Percentiles rank a stretch among this genome's conserved stretches.
Conservation (phyloP, 2,329 filamentous ascomycete species). For the Microcyclospora pomicola region DNA sequence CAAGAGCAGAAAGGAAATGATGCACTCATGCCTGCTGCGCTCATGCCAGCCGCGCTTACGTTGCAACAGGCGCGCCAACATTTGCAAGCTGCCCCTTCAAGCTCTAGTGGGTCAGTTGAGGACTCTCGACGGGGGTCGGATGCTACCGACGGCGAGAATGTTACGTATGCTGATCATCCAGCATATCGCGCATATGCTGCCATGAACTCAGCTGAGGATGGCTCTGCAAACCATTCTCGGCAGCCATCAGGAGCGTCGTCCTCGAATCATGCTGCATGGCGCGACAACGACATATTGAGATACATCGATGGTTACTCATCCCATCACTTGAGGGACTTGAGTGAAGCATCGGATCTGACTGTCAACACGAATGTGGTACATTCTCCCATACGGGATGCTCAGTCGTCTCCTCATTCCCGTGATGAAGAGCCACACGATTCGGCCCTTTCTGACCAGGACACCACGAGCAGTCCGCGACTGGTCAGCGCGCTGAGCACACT, state of each 20-base stretch:
- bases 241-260: neutral
- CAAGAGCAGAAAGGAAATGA: slow-evolving; percentile 6
- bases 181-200: slow-evolving; percentile 17
- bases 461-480: too few relatives aligned
- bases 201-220: slow-evolving; percentile 3
- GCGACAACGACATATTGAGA: neutral
- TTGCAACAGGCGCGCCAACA: slow-evolving; percentile 2
- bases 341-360: slow-evolving; percentile 3
- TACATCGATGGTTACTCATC: slow-evolving; percentile 2
- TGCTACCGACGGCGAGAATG: slow-evolving; percentile 3
- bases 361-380: slow-evolving; percentile 1
- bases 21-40: neutral
- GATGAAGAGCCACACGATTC: too few relatives aligned
- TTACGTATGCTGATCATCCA: slow-evolving; percentile 19
- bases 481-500: too few relatives aligned
- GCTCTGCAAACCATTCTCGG: slow-evolving; percentile 1
- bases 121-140: slow-evolving; percentile 30
- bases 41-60: too few relatives aligned
- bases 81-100: slow-evolving; percentile 1
- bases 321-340: slow-evolving; percentile 2
- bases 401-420: too few relatives aligned
- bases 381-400: too few relatives aligned
- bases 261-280: too few relatives aligned
- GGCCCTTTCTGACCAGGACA: too few relatives aligned
- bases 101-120: slow-evolving; percentile 36